A percentile compares a stretch with the other conserved stretches of the same genome.
These are phyloP conservation scores for Camelina hispida DNA, from an alignment of 345 rosid species.

Conservation along the genomic window DNA sequence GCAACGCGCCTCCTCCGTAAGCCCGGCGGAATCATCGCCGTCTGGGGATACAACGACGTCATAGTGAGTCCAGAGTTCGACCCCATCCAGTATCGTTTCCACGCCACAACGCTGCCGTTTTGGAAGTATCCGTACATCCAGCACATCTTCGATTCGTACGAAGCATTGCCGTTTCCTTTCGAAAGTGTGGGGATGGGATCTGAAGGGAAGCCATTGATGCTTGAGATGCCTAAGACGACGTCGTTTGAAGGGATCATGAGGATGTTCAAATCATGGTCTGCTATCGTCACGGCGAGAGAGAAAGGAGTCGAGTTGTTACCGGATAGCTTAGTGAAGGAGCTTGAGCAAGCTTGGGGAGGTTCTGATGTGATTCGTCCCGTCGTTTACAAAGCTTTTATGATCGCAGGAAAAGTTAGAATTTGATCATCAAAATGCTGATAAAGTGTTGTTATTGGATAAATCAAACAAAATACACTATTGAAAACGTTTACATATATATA, in stretches of 20 bases:
- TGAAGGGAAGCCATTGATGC: constrained; percentile 59
- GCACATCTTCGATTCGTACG: constrained; percentile 51
- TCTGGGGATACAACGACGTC: constrained; percentile 64
- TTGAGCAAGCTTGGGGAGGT: constrained; percentile 68
- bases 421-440: background rate
- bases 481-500: constrained; percentile 40
- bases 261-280: constrained; percentile 62
- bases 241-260: constrained; percentile 57
- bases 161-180: constrained; percentile 68
- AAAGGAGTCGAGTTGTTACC: constrained; percentile 68
- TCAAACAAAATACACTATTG: constrained; percentile 39
- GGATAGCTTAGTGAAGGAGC: constrained; percentile 50
- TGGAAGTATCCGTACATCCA: constrained; percentile 50
- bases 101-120: constrained; percentile 54
- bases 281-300: constrained; percentile 54
- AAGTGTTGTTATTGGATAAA: constrained; percentile 36
- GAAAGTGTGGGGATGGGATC: constrained; percentile 61
- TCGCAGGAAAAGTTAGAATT: constrained; percentile 54
- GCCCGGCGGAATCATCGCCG: constrained; percentile 65
- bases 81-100: constrained; percentile 49
- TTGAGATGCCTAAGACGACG: constrained; percentile 59
- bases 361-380: constrained; percentile 47
- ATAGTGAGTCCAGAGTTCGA: constrained; percentile 59
- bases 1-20: constrained; percentile 56
- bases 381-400: constrained; percentile 62